These are phyloP conservation scores for Smallanthus sonchifolius DNA, from an alignment of 129 eudicot species.

Conservation along the genomic window DNA sequence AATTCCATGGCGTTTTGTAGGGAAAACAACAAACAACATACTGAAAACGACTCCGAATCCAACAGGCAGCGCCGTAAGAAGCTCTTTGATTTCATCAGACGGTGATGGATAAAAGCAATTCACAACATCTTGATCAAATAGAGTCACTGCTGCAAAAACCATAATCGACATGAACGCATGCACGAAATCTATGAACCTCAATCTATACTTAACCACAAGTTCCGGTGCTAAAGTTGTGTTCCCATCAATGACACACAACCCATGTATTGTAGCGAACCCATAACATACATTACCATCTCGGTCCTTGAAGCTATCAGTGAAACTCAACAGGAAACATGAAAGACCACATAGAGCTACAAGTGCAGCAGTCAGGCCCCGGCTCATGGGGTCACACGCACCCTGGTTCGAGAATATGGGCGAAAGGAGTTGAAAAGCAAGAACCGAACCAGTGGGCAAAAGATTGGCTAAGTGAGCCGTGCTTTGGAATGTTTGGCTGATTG, in stretches of 20 bases:
- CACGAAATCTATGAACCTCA: constrained; percentile 59
- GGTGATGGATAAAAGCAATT: constrained; percentile 78
- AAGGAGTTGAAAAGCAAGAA: constrained; percentile 73
- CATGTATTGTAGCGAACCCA: constrained; percentile 65
- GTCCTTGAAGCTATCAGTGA: constrained; percentile 85
- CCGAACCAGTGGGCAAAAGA: constrained; percentile 84
- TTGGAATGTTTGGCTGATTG: constrained; percentile 83
- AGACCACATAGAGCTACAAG: constrained; percentile 68
- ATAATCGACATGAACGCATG: constrained; percentile 83
- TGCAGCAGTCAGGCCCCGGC: constrained; percentile 43
- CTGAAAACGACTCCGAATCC: constrained; percentile 74
- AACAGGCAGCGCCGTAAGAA: constrained; percentile 58
- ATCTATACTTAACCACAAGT: constrained; percentile 48
- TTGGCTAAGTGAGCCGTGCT: constrained; percentile 81
- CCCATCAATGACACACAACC: constrained; percentile 89
- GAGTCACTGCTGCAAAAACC: constrained; percentile 67
- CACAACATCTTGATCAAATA: constrained; percentile 82
- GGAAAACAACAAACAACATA: constrained; percentile 75
- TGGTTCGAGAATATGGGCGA: constrained; percentile 70
- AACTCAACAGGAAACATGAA: constrained; percentile 58
- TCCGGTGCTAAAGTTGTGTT: constrained; percentile 48
- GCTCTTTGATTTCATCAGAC: constrained; percentile 54
- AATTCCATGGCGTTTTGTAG: constrained; percentile 81
- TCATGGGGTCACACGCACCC: constrained; percentile 53
- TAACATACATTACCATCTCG: constrained; percentile 57